Conservation (phyloP, 202 grass and related monocot genomes). For the Zoysia matrella region DNA sequence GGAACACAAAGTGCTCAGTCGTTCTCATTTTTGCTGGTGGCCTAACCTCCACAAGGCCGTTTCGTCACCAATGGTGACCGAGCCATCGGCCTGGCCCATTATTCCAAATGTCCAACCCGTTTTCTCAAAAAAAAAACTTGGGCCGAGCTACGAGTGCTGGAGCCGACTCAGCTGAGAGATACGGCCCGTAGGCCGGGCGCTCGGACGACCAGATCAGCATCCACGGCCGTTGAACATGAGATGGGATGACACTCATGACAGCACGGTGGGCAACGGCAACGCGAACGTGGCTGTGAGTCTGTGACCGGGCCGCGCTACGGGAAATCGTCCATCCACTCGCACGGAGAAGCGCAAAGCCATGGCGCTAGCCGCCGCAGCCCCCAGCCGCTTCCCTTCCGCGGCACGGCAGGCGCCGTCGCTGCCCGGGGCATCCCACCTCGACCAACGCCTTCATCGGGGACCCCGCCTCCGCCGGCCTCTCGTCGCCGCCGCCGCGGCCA, state of each 20-base stretch:
- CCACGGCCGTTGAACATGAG: neutral
- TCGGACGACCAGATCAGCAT: neutral
- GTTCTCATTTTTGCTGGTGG: neutral
- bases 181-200: too few relatives aligned
- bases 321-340: slow-evolving; percentile 4
- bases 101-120: too few relatives aligned
- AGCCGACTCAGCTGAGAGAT: too few relatives aligned
- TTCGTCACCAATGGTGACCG: neutral
- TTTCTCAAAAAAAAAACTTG: too few relatives aligned
- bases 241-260: neutral
- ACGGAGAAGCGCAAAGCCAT: slow-evolving; percentile 28
- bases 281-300: slow-evolving; percentile 22
- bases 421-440: neutral
- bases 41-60: neutral
- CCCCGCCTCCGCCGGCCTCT: slow-evolving; percentile 17
- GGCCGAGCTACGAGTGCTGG: too few relatives aligned
- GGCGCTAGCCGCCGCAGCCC: slow-evolving; percentile 44
- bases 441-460: neutral
- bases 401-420: neutral
- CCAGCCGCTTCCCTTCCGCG: slow-evolving; percentile 32
- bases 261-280: neutral
- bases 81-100: too few relatives aligned
- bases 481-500: neutral
- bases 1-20: neutral
- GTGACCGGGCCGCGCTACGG: slow-evolving; percentile 6